Evolutionary conservation across 1,284 basidiomycete species (phyloP).

Genomic region (Boletus holoroseus): DNA sequence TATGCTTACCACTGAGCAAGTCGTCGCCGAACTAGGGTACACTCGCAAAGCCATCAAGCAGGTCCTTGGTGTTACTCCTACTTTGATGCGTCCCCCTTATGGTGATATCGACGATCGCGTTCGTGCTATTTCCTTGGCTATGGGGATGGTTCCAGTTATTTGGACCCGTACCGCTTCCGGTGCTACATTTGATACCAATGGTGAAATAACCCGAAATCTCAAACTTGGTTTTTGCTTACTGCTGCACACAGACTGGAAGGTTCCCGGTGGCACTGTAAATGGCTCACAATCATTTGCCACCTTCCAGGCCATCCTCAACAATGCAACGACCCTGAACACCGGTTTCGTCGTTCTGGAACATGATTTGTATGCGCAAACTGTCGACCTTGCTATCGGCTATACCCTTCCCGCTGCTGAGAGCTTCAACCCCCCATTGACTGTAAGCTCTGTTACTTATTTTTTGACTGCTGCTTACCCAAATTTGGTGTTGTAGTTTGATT

Average conservation of each 20-base stretch:
- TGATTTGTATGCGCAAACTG: slow-evolving; percentile 79
- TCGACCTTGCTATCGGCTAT: slow-evolving; percentile 85
- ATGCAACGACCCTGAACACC: slow-evolving; percentile 52
- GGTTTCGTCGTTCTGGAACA: slow-evolving; percentile 88
- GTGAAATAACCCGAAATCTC: slow-evolving; percentile 32
- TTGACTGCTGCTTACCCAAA: background rate
- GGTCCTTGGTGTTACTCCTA: slow-evolving; percentile 76
- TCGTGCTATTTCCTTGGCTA: slow-evolving; percentile 74
- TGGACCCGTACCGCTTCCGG: slow-evolving; percentile 64
- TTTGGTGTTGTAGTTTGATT: slow-evolving; percentile 43
- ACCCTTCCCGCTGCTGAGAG: slow-evolving; percentile 66
- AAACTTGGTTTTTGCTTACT: background rate
- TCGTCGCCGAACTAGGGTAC: slow-evolving; percentile 93
- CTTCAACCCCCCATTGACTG: slow-evolving; percentile 57
- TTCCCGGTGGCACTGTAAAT: slow-evolving; percentile 64
- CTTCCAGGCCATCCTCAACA: slow-evolving; percentile 59
- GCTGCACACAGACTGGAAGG: slow-evolving; percentile 65
- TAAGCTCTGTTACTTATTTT: slow-evolving; percentile 30
- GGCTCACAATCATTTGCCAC: slow-evolving; percentile 50
- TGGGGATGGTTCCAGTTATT: slow-evolving; percentile 77
- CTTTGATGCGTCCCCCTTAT: slow-evolving; percentile 57
- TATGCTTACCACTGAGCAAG: slow-evolving; percentile 76
- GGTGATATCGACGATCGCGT: slow-evolving; percentile 81
- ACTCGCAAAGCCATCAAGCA: slow-evolving; percentile 78
- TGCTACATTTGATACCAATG: slow-evolving; percentile 76